Percentiles rank a stretch among this genome's conserved stretches.
Evolutionary conservation across 345 rosid species (phyloP).

Genomic region (Pugionium dolabratum): DNA sequence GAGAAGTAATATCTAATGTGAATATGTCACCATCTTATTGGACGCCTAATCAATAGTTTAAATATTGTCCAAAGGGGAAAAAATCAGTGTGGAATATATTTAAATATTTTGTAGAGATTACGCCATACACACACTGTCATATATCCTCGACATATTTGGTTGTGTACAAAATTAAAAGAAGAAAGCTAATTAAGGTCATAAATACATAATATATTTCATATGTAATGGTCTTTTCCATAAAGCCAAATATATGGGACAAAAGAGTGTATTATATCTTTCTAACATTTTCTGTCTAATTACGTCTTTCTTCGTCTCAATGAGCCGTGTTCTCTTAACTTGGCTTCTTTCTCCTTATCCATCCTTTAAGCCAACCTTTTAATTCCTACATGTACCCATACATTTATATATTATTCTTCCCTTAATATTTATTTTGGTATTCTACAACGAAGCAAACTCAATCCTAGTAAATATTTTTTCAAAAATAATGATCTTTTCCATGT

Average conservation of each 20-base stretch:
- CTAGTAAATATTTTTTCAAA: background rate
- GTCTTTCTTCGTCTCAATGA: conserved; percentile 26
- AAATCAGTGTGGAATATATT: background rate
- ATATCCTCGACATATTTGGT: conserved; percentile 1
- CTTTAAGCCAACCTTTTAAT: background rate
- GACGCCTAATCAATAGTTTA: conserved; percentile 2
- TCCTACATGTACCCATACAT: background rate
- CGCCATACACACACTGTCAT: background rate
- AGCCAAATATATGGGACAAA: conserved; percentile 28
- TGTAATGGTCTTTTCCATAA: conserved; percentile 26
- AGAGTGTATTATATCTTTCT: background rate
- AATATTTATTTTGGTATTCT: no score
- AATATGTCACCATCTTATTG: conserved; percentile 14
- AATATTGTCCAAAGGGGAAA: background rate
- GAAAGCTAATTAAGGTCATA: conserved; percentile 2
- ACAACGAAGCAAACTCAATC: background rate
- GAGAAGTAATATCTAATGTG: background rate
- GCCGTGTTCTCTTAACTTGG: conserved; percentile 34
- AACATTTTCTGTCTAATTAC: conserved; percentile 19
- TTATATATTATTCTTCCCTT: background rate
- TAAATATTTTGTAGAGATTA: conserved; percentile 6
- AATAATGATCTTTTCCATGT: background rate
- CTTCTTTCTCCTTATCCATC: conserved; percentile 10
- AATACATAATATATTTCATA: background rate
- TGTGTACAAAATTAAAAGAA: conserved; percentile 1